These are phyloP conservation scores for Circinella minor DNA, from an alignment of 371 early-diverging fungal genomes.

Conservation along the genomic window DNA sequence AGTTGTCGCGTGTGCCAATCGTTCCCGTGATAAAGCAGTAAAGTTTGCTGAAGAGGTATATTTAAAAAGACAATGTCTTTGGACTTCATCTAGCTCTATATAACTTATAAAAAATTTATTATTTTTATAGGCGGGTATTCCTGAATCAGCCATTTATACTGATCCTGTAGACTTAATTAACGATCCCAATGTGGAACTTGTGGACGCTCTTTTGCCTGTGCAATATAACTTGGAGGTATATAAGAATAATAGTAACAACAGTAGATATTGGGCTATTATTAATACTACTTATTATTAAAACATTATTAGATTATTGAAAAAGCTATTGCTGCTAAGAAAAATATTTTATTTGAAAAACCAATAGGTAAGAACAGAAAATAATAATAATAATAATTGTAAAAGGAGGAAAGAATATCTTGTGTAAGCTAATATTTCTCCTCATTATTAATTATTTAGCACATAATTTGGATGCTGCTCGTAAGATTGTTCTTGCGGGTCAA, in stretches of 20 bases:
- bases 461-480: slow-evolving; percentile 44
- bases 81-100: too few species aligned
- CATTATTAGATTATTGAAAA: slow-evolving; percentile 41
- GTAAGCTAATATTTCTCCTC: too few species aligned
- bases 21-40: slow-evolving; percentile 52
- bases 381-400: too few species aligned
- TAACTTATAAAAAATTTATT: background rate
- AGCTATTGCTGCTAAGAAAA: slow-evolving; percentile 48
- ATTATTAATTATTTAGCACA: slow-evolving; percentile 35
- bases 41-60: slow-evolving; percentile 51
- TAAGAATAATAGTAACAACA: background rate
- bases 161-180: slow-evolving; percentile 42
- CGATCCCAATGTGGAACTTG: slow-evolving; percentile 46
- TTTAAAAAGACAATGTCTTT: background rate
- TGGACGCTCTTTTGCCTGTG: slow-evolving; percentile 44
- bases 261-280: too few species aligned
- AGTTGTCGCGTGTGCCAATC: slow-evolving; percentile 54
- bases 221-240: slow-evolving; percentile 50
- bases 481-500: slow-evolving; percentile 39
- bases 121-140: slow-evolving; percentile 42
- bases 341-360: slow-evolving; percentile 55
- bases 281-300: too few species aligned
- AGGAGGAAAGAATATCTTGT: too few species aligned
- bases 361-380: slow-evolving; percentile 33
- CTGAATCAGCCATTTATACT: slow-evolving; percentile 45